Percentiles rank a stretch among this genome's conserved stretches.
Conservation (phyloP, 2,329 filamentous ascomycete genomes). For the Fusarium poae region DNA sequence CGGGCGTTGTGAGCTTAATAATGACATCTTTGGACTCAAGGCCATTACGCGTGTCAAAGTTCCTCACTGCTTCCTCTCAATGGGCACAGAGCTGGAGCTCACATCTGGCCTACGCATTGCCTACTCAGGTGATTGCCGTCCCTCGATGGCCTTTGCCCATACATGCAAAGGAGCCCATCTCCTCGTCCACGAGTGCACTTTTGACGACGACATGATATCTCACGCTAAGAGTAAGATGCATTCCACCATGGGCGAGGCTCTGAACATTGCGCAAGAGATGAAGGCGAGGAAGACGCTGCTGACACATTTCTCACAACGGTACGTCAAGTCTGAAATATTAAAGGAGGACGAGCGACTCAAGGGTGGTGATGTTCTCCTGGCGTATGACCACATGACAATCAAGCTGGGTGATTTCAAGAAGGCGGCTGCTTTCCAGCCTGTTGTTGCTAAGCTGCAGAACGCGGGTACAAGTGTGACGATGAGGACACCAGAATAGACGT, state of each 20-base stretch:
- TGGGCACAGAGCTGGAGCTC: slow-evolving; percentile 83
- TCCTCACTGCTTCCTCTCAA: slow-evolving; percentile 82
- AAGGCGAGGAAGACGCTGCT: slow-evolving; percentile 82
- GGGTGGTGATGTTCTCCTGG: slow-evolving; percentile 70
- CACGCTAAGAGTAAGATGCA: slow-evolving; percentile 92
- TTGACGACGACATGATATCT: slow-evolving; percentile 83
- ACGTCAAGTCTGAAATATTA: slow-evolving; percentile 72
- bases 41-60: slow-evolving; percentile 77
- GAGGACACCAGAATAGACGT: not conserved
- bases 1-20: slow-evolving; percentile 56
- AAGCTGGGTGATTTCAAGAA: slow-evolving; percentile 77
- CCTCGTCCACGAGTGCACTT: slow-evolving; percentile 95
- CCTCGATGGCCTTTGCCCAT: slow-evolving; percentile 74
- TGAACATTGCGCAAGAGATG: slow-evolving; percentile 83
- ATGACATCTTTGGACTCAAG: slow-evolving; percentile 70
- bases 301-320: slow-evolving; percentile 96
- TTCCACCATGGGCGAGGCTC: slow-evolving; percentile 87
- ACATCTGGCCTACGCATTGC: slow-evolving; percentile 85
- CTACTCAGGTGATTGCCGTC: slow-evolving; percentile 95
- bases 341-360: slow-evolving; percentile 52
- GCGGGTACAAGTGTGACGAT: too few relatives aligned
- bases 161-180: slow-evolving; percentile 83
- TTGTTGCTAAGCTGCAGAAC: slow-evolving; percentile 40
- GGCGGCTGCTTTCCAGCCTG: slow-evolving; percentile 60
- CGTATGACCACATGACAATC: slow-evolving; percentile 84